Base-by-base conservation (phyloP, 495 filamentous ascomycete genomes). In the Trichoderma asperelloides region DNA sequence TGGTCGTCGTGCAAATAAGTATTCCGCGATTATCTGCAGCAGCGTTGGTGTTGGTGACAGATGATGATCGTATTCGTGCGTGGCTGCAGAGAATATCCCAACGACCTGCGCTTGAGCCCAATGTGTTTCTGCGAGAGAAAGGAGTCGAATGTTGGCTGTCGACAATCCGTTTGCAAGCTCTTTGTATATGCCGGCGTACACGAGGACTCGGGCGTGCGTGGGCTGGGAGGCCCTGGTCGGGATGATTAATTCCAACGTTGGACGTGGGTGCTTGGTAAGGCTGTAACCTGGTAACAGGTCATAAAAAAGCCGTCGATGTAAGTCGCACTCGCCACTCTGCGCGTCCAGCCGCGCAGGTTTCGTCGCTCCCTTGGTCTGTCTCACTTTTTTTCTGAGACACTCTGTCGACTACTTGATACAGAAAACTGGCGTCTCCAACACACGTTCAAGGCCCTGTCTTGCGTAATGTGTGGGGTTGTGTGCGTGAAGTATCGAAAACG, bases 301-400 rank as follows among this genome's bases (percentile, higher is more conserved):
- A 51, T 51, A 9, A 51, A 23, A 51, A 1, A 18, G 47, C 47
- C 47, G 55, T 18, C 55, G 55, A 60, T 60, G 55, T 60, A 60
- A 60, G 55, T 60, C 55, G 55, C 23, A 12, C 23, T 60, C 55
- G 55, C 49, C 55, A 60, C 55, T 16, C 55, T 28, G 55, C 55
- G 27, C 8, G 55, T 60, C 55, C 25, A 28, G 55, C 1, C 23
- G 47, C 47, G 15, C 13, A 30, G 27, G 55, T 30, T 60, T 60
- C 55, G 55, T 21, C 55, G 55, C 55, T 60, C 4, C 55, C 23
- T 60, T 18, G 47, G 47, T 5, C 43, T 16, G 27, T 60, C 55
- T 60, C 55, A 60, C 55, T 60, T 13, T 28, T 28, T n/a, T 18
- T 60, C 55, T 60, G 55, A 60, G 23, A 60, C 55, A 60, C 23